Base-by-base conservation (phyloP, 2,329 filamentous ascomycete genomes). In the Colletotrichum cuscutae region DNA sequence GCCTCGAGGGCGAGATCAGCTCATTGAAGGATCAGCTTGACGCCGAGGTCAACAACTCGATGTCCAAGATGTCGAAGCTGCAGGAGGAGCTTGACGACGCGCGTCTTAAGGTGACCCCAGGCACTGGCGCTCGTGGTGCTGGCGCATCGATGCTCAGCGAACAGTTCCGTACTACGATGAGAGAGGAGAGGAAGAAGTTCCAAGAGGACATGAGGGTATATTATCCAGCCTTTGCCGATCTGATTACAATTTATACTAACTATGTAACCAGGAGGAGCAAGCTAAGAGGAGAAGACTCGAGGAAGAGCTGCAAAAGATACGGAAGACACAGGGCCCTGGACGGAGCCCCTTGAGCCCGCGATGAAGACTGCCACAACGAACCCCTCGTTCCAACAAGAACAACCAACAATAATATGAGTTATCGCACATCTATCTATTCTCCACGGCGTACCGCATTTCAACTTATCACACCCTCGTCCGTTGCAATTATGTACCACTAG, bases 161-260 rank as follows among this genome's bases (percentile, higher is more conserved):
- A 80, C 87, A 89, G 80, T 89, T 89, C 81, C 80, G 87, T 60
- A 81, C 84, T 8, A 88, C 86, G 26, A 89, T 89, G 87, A 85
- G 87, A 76, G 87, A 88, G 78, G 87, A 89, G 81, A 84, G 87
- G 75, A 88, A 85, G 82, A 88, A 86, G 80, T 89, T 88, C 81
- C 87, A 89, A 74, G 87, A 89, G 75, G 88, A 88, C 71, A 77
- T 89, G 53, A 84, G 81, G 82, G 87, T 88, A 79, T 77, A 86
- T 77, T 9, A 19, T 13, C 28, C 37, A 66, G 12, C 2, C 57
- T 6, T 56, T 52, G 15, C 7, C 3, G 11, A 15, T 19, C 4
- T 5, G n/a, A n/a, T 15, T 15, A 12, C 60, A 8, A n/a, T 22
- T n/a, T n/a, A 49, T n/a, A 42, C 81, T 84, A 77, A 85, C 76